Conservation (phyloP, 179 eudicot genomes). For the Beta corolliflora region DNA sequence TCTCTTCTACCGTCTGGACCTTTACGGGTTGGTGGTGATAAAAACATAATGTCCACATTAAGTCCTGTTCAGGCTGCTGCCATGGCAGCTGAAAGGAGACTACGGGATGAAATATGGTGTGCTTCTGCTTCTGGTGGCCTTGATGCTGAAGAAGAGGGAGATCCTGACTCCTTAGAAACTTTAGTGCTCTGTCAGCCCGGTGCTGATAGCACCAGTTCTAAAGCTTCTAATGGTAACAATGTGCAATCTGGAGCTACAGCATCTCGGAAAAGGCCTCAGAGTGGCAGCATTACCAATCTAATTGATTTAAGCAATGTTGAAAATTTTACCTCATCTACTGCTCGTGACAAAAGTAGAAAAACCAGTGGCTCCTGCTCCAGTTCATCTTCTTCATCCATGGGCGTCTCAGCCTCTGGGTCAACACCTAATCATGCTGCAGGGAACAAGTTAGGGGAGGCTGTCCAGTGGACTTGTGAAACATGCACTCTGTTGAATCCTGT, state of each 20-base stretch:
- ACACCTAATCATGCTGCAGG: constrained; percentile 5
- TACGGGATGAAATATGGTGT: constrained; percentile 93
- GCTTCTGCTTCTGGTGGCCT: constrained; percentile 49
- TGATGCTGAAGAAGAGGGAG: constrained; percentile 44
- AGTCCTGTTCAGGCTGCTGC: constrained; percentile 97
- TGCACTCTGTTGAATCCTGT: constrained; percentile 94
- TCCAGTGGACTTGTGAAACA: constrained; percentile 64
- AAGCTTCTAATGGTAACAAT: constrained; percentile 18
- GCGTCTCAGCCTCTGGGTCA: constrained; percentile 37
- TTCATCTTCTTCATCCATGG: constrained; percentile 25
- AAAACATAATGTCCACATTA: constrained; percentile 64
- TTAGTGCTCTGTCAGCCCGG: constrained; percentile 11
- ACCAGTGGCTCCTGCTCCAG: constrained; percentile 21
- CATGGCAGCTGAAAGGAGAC: constrained; percentile 98
- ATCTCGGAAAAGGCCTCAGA: constrained; percentile 52
- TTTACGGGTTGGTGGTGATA: constrained; percentile 84
- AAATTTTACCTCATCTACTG: constrained; percentile 19
- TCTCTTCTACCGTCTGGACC: constrained; percentile 82
- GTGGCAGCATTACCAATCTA: constrained; percentile 22
- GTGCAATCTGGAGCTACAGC: constrained; percentile 20
- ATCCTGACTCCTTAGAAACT: constrained; percentile 33
- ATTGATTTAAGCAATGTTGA: constrained; percentile 42
- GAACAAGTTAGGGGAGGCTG: constrained; percentile 22
- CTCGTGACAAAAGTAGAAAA: constrained; percentile 31
- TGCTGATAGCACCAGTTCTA: constrained; percentile 40